A percentile compares a stretch with the other conserved stretches of the same genome.
Evolutionary conservation across 176 grass and related monocot species (phyloP).

Genomic region (Oryza coarctata): DNA sequence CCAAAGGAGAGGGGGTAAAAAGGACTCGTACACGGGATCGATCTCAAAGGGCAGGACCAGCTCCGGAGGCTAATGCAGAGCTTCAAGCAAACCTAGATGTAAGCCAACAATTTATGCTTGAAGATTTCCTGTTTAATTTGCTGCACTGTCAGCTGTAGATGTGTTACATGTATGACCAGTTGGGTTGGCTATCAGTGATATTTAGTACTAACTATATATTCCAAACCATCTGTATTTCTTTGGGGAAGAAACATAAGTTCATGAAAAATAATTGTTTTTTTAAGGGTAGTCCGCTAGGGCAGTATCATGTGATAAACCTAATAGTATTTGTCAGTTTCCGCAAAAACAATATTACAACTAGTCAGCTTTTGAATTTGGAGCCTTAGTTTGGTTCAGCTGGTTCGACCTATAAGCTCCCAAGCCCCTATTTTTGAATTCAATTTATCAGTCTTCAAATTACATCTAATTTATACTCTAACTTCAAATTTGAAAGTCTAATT

Average conservation of each 20-base stretch:
- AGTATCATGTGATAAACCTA: background rate
- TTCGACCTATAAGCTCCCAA: background rate
- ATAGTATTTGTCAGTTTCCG: background rate
- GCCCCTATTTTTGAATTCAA: too few relatives aligned
- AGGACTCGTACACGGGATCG: constrained; percentile 35
- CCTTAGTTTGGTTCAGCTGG: background rate
- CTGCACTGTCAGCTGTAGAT: background rate
- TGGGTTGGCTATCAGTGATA: background rate
- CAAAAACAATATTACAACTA: background rate
- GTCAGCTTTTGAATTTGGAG: background rate
- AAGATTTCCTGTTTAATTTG: constrained; percentile 2
- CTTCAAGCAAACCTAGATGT: constrained; percentile 53
- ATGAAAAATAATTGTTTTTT: background rate
- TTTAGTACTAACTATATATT: background rate
- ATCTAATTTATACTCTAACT: too few relatives aligned
- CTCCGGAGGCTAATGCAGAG: constrained; percentile 53
- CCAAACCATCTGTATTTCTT: background rate
- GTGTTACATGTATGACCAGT: background rate
- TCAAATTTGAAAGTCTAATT: too few relatives aligned
- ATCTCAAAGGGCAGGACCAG: constrained; percentile 42
- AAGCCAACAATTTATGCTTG: constrained; percentile 25
- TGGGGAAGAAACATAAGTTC: background rate
- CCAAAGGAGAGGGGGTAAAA: constrained; percentile 37
- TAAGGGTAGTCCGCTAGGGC: background rate
- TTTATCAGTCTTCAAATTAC: too few relatives aligned